Evolutionary conservation across 1,284 basidiomycete species (phyloP).

Genomic region (Wolfiporia cocos): DNA sequence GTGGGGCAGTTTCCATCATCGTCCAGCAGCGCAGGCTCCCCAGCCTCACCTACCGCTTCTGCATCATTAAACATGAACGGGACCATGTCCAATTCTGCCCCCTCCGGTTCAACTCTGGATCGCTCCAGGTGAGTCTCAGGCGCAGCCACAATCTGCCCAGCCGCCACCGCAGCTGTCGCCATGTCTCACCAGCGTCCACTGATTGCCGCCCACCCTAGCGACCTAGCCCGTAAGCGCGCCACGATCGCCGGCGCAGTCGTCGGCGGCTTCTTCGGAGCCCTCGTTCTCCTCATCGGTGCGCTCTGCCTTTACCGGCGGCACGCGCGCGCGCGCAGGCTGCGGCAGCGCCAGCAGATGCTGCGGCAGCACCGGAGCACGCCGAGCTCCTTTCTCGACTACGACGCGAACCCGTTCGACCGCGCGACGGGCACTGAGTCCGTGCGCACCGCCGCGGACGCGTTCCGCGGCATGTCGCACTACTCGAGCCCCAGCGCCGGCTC

Average conservation of each 20-base stretch:
- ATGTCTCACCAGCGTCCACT: too few species aligned
- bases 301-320: constrained; percentile 2
- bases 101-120: too few species aligned
- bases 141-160: too few species aligned
- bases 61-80: too few species aligned
- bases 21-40: too few species aligned
- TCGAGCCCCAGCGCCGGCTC: constrained; percentile 4
- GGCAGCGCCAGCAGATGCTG: background rate
- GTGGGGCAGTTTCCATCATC: too few species aligned
- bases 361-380: constrained; percentile 1
- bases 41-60: too few species aligned
- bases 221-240: constrained; percentile 2
- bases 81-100: too few species aligned
- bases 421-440: constrained; percentile 6
- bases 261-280: constrained; percentile 3
- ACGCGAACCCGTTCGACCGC: constrained; percentile 6
- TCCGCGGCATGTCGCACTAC: constrained; percentile 5
- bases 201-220: too few species aligned
- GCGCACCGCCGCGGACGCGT: constrained; percentile 7
- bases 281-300: background rate
- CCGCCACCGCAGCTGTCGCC: background rate
- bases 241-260: constrained; percentile 7
- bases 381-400: constrained; percentile 5
- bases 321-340: background rate
- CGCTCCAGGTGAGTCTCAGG: too few species aligned